A percentile compares a stretch with the other conserved stretches of the same genome.
Conservation (phyloP, 139 green algal species). For the Chlorella sp. region DNA sequence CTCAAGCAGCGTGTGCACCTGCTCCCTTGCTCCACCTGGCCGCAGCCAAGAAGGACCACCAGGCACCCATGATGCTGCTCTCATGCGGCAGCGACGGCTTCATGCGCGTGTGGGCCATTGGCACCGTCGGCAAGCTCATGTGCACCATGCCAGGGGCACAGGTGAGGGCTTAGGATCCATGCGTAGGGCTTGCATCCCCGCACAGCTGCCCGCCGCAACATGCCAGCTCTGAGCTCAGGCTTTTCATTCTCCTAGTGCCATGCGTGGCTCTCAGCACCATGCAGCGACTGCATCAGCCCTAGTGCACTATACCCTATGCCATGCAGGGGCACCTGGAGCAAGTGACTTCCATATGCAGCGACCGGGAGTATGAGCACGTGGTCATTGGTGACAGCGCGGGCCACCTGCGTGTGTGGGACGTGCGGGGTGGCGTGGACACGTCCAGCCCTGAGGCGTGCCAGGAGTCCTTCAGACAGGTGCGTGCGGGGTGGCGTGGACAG, state of each 20-base stretch:
- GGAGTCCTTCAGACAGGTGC: slow-evolving; percentile 52
- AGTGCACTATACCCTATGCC: no score
- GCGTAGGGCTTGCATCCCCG: no score
- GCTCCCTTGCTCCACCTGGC: no score
- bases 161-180: no score
- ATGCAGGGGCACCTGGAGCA: slow-evolving; percentile 36
- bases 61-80: slow-evolving; percentile 42
- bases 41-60: not conserved
- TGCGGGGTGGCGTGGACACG: slow-evolving; percentile 37
- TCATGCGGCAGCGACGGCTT: slow-evolving; percentile 54
- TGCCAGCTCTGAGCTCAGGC: no score
- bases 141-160: slow-evolving; percentile 42
- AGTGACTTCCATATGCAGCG: slow-evolving; percentile 31
- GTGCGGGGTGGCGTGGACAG: slow-evolving; percentile 38
- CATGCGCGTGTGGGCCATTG: slow-evolving; percentile 61
- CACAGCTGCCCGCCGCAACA: no score
- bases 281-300: no score
- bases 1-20: no score
- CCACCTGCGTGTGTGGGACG: slow-evolving; percentile 59
- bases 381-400: slow-evolving; percentile 58
- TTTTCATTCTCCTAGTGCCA: no score
- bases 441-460: slow-evolving; percentile 21
- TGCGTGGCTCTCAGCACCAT: no score
- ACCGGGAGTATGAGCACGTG: slow-evolving; percentile 25
- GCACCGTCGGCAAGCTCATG: slow-evolving; percentile 35